These are phyloP conservation scores for Parmelia sp. DNA, from an alignment of 495 filamentous ascomycete species.

Conservation along the genomic window DNA sequence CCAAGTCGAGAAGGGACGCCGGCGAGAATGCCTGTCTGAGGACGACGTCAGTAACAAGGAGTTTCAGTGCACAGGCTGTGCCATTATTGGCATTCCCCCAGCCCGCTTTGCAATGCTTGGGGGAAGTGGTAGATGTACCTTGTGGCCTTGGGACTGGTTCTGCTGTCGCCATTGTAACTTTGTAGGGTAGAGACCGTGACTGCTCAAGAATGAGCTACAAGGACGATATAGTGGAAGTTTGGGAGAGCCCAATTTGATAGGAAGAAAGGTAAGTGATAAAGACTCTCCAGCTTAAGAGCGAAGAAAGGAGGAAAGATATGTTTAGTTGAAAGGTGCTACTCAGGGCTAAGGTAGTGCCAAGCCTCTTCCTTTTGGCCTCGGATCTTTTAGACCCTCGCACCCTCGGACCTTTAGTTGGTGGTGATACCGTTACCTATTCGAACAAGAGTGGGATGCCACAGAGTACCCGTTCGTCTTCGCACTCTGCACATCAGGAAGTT, in stretches of 20 bases:
- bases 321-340: no score
- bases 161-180: constrained; percentile 55
- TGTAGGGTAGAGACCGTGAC: neutral
- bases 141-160: constrained; percentile 57
- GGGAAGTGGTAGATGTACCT: constrained; percentile 45
- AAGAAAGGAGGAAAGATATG: no score
- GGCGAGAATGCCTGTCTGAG: constrained; percentile 60
- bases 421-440: neutral
- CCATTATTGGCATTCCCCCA: neutral
- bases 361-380: neutral
- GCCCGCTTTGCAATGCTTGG: neutral
- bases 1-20: constrained; percentile 83
- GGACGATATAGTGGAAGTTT: neutral
- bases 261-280: neutral
- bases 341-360: no score
- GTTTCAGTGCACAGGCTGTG: neutral
- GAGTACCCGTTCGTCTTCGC: neutral
- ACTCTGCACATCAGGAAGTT: neutral
- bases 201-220: neutral
- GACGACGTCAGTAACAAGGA: constrained; percentile 24
- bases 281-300: neutral
- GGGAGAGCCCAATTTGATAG: neutral
- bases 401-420: neutral
- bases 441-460: neutral
- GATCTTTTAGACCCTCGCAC: no score